These are phyloP conservation scores for Cupressus sempervirens DNA, from an alignment of 75 land plant genomes.

Conservation along the genomic window DNA sequence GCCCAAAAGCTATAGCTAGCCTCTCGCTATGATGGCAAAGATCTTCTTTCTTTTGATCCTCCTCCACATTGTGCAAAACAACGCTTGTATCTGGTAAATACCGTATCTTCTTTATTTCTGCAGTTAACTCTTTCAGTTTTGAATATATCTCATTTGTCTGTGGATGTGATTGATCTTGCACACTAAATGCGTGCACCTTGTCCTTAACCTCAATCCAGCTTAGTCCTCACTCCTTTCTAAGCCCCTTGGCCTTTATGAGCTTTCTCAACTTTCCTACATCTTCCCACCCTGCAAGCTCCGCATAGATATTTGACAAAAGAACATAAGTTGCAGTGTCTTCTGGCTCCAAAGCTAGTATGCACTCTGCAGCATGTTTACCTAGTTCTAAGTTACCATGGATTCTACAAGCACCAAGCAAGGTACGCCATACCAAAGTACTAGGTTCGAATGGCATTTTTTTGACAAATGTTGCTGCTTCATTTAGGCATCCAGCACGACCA, in stretches of 20 bases:
- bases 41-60: conserved; percentile 46
- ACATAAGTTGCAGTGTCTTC: conserved; percentile 1
- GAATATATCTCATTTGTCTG: background rate
- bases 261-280: background rate
- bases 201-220: background rate
- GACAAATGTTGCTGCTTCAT: conserved; percentile 43
- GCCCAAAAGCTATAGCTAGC: conserved; percentile 56
- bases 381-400: background rate
- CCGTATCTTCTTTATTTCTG: background rate
- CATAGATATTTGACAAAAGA: background rate
- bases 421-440: background rate
- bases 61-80: conserved; percentile 18
- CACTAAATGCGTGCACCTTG: background rate
- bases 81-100: background rate
- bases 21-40: conserved; percentile 59
- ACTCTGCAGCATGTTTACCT: background rate
- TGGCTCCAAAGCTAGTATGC: background rate
- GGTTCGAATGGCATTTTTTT: conserved; percentile 23
- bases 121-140: background rate
- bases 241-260: background rate
- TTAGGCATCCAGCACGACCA: conserved; percentile 46
- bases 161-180: background rate
- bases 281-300: background rate
- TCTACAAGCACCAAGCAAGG: background rate
- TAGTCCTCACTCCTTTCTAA: background rate